Conservation (phyloP, 73 alveolate species). For the Tetrahymena malaccensis region DNA sequence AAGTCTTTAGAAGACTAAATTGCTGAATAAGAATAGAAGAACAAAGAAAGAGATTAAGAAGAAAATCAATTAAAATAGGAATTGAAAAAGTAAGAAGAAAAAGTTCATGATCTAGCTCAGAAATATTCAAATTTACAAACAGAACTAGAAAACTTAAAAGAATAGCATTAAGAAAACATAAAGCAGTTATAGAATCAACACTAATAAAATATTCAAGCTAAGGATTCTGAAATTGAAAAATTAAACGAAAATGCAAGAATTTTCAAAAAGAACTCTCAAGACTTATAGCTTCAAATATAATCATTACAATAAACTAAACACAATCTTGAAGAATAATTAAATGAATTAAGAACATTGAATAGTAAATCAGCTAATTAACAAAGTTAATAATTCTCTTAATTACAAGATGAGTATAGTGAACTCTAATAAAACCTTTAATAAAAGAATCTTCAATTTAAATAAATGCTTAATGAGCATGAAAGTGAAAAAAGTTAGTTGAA, state of each 20-base stretch:
- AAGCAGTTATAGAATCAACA: background rate
- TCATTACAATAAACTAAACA: background rate
- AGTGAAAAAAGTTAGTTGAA: background rate
- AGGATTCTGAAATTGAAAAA: background rate
- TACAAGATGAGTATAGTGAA: background rate
- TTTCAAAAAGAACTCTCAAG: background rate
- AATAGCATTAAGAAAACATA: background rate
- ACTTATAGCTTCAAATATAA: background rate
- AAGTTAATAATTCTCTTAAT: background rate
- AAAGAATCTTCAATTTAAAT: background rate
- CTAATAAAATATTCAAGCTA: background rate
- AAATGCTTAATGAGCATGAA: background rate
- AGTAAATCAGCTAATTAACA: background rate
- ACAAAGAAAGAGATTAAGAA: background rate
- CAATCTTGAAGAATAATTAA: background rate
- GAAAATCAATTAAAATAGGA: background rate
- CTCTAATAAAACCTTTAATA: background rate
- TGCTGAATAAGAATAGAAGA: background rate
- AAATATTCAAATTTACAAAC: background rate
- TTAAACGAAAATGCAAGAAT: background rate
- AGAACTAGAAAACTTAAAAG: background rate
- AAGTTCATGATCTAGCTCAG: background rate
- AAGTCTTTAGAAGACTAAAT: background rate
- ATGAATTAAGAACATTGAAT: background rate
- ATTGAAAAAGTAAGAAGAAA: background rate